Evolutionary conservation across 1,284 basidiomycete species (phyloP).

Genomic region (Violaceomyces palustris): DNA sequence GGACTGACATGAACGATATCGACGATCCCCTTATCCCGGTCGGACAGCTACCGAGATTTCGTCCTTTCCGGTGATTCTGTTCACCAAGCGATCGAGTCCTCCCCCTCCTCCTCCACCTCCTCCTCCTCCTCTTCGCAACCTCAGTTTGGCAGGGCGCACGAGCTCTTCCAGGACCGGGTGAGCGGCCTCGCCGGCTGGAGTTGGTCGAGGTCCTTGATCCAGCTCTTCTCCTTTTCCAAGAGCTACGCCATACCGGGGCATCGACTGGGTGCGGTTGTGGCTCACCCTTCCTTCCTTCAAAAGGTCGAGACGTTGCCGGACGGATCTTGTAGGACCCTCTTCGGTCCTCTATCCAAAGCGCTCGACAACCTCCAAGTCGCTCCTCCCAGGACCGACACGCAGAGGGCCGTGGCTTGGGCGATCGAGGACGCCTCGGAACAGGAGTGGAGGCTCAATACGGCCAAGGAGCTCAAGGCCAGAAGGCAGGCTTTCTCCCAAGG

Average conservation of each 20-base stretch:
- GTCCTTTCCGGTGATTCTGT: slow-evolving; percentile 55
- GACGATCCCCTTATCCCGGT: slow-evolving; percentile 60
- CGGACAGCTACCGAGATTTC: slow-evolving; percentile 74
- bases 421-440: slow-evolving; percentile 20
- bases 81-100: not conserved
- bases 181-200: slow-evolving; percentile 24
- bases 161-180: slow-evolving; percentile 56
- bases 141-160: slow-evolving; percentile 58
- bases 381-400: slow-evolving; percentile 27
- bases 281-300: slow-evolving; percentile 60
- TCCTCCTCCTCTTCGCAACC: slow-evolving; percentile 1
- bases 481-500: slow-evolving; percentile 62
- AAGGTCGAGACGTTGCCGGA: slow-evolving; percentile 2
- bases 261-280: slow-evolving; percentile 71
- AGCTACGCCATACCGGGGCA: slow-evolving; percentile 80
- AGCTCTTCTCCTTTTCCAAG: slow-evolving; percentile 58
- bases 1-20: too few species aligned
- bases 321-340: slow-evolving; percentile 46
- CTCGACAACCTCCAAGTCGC: slow-evolving; percentile 66
- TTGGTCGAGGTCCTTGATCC: slow-evolving; percentile 58
- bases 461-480: slow-evolving; percentile 60
- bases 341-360: slow-evolving; percentile 59
- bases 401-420: slow-evolving; percentile 37
- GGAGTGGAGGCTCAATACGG: slow-evolving; percentile 58
- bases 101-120: not conserved